A percentile compares a stretch with the other conserved stretches of the same genome.
phyloP scores from a whole-genome alignment of 2,329 filamentous ascomycete genomes.

The Cercospora sp. region DNA sequence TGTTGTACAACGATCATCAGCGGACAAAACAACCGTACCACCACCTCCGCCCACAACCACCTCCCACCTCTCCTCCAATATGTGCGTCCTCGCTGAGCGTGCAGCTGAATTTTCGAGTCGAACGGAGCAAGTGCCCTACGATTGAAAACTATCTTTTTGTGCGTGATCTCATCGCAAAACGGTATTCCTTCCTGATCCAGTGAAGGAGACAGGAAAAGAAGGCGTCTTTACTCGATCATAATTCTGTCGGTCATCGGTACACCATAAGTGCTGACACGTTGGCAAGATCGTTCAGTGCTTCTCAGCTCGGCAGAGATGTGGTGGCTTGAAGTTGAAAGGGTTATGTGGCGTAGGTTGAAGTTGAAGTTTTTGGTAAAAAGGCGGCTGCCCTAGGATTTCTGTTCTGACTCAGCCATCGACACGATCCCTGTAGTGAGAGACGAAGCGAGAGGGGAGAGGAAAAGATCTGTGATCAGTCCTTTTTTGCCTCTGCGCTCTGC shows the following conservation, averaged over 20 bases:
- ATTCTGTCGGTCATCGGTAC: conserved; percentile 20
- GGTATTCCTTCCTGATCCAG: conserved; percentile 4
- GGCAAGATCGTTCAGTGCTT: conserved; percentile 1
- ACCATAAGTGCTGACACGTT: conserved; percentile 19
- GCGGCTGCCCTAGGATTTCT: conserved; percentile 33
- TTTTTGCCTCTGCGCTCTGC: conserved; percentile 6
- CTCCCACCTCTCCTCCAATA: conserved; percentile 3
- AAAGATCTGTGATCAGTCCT: conserved; percentile 2
- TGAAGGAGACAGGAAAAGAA: conserved; percentile 4
- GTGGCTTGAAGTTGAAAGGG: conserved; percentile 11
- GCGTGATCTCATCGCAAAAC: conserved; percentile 32
- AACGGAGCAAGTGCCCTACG: conserved; percentile 40
- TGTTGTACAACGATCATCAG: conserved; percentile 31
- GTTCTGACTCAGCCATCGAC: conserved; percentile 36
- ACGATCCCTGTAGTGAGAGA: conserved; percentile 17
- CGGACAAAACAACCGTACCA: conserved; percentile 25
- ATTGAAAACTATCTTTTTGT: conserved; percentile 43
- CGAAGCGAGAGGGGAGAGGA: not conserved
- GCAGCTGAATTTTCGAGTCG: conserved; percentile 20
- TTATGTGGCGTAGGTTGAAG: conserved; percentile 12
- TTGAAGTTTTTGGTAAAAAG: conserved; percentile 16
- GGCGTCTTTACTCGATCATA: conserved; percentile 24
- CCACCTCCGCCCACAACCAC: conserved; percentile 18
- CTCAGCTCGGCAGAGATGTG: conserved; percentile 18
- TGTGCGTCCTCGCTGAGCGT: conserved; percentile 27